phyloP scores from a whole-genome alignment of 176 grass and related monocot species.

The Paspalum notatum region DNA sequence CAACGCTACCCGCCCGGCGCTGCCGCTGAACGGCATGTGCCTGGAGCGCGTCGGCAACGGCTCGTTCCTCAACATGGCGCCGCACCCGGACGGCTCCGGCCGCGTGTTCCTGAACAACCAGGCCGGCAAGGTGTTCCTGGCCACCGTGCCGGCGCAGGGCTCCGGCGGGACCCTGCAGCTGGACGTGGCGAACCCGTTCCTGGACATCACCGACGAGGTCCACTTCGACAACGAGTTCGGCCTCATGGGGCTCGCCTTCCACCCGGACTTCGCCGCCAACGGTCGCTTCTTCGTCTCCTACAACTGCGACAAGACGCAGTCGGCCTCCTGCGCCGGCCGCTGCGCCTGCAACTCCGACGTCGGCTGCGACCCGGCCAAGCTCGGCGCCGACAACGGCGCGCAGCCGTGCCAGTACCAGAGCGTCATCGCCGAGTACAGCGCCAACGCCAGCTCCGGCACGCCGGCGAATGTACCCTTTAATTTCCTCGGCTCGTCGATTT shows the following conservation, averaged over 20 bases:
- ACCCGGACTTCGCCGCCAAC: conserved; percentile 70
- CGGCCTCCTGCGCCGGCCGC: conserved; percentile 66
- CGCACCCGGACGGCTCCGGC: conserved; percentile 83
- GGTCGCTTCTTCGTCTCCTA: conserved; percentile 95
- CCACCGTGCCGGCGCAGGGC: conserved; percentile 58
- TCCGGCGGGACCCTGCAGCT: conserved; percentile 47
- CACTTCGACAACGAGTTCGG: conserved; percentile 65
- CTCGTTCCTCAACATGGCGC: conserved; percentile 74
- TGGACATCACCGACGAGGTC: conserved; percentile 88
- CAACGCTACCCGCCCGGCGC: conserved; percentile 15
- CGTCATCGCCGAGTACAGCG: conserved; percentile 86
- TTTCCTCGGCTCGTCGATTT: background rate
- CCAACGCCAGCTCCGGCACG: conserved; percentile 60
- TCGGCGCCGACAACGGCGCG: conserved; percentile 54
- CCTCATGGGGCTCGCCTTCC: conserved; percentile 73
- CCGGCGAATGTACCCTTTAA: conserved; percentile 51
- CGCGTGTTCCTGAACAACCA: conserved; percentile 68
- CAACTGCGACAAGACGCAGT: conserved; percentile 79
- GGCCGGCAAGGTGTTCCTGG: conserved; percentile 75
- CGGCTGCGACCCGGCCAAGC: conserved; percentile 76
- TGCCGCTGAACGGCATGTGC: conserved; percentile 71
- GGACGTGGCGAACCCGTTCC: conserved; percentile 57
- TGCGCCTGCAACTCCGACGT: conserved; percentile 92
- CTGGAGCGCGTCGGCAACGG: conserved; percentile 83
- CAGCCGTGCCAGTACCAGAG: conserved; percentile 77